phyloP scores from a whole-genome alignment of 2,329 filamentous ascomycete genomes.

The Ceratocystis variospora region DNA sequence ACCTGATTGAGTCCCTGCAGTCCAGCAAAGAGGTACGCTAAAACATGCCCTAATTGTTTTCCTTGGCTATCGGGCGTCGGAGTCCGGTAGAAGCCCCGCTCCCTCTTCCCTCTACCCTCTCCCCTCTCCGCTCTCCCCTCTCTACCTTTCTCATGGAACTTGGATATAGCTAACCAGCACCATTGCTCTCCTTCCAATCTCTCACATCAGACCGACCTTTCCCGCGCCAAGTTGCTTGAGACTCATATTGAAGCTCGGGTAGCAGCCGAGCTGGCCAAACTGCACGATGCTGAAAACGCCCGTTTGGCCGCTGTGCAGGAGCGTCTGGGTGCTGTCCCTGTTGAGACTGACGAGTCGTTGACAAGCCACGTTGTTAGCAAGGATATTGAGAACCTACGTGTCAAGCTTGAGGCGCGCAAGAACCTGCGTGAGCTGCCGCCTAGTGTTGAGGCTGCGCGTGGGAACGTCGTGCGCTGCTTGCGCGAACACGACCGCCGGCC shows the following conservation, averaged over 20 bases:
- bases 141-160: not conserved
- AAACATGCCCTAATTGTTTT: not conserved
- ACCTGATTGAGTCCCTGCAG: conserved; percentile 71
- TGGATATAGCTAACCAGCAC: not conserved
- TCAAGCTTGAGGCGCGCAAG: conserved; percentile 48
- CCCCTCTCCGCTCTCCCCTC: too few relatives aligned
- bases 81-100: not conserved
- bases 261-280: conserved; percentile 66
- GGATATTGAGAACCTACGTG: conserved; percentile 45
- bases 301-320: conserved; percentile 57
- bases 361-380: conserved; percentile 39
- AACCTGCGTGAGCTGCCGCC: conserved; percentile 56
- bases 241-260: conserved; percentile 81
- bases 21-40: conserved; percentile 64
- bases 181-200: not conserved
- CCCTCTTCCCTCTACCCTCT: not conserved
- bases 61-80: not conserved
- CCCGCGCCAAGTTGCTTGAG: conserved; percentile 70
- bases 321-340: conserved; percentile 42
- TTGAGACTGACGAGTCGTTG: conserved; percentile 26
- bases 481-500: conserved; percentile 72
- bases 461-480: conserved; percentile 66
- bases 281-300: conserved; percentile 56
- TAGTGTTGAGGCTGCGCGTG: conserved; percentile 58
- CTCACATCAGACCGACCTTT: conserved; percentile 61